Percentiles rank a stretch among this genome's conserved stretches.
Conservation (phyloP, 306 rosid species). For the Vicia villosa region DNA sequence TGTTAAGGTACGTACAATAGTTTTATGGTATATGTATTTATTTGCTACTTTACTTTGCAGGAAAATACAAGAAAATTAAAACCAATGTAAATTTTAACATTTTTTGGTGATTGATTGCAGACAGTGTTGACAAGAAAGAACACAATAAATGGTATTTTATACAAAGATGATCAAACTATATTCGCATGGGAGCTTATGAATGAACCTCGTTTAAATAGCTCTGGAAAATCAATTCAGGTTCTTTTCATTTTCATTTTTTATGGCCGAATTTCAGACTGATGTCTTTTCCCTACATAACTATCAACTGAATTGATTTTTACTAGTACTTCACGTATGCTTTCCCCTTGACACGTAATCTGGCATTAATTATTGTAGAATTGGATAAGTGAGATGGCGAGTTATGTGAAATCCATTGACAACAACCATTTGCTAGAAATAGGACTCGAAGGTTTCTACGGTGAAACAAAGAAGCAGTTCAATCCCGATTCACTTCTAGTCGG, state of each 20-base stretch:
- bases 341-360: neutral
- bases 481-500: conserved; percentile 21
- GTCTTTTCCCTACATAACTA: too few relatives aligned
- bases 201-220: conserved; percentile 43
- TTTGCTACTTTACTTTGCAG: neutral
- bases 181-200: conserved; percentile 51
- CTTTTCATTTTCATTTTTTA: too few relatives aligned
- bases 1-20: conserved; percentile 16
- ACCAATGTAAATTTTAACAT: neutral
- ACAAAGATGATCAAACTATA: conserved; percentile 30
- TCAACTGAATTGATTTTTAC: too few relatives aligned
- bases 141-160: conserved; percentile 8
- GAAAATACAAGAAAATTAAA: neutral
- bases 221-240: conserved; percentile 39
- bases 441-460: conserved; percentile 51
- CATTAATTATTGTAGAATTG: conserved; percentile 37
- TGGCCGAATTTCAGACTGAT: too few relatives aligned
- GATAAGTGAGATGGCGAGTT: conserved; percentile 46
- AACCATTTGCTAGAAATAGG: conserved; percentile 50
- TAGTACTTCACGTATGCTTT: too few relatives aligned
- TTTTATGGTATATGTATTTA: too few relatives aligned
- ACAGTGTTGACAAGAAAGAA: conserved; percentile 24
- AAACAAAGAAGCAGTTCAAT: conserved; percentile 14
- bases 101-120: neutral
- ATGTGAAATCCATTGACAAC: conserved; percentile 46